Evolutionary conservation across 768 basidiomycete genomes (phyloP).

Genomic region (Cubamyces lactineus): DNA sequence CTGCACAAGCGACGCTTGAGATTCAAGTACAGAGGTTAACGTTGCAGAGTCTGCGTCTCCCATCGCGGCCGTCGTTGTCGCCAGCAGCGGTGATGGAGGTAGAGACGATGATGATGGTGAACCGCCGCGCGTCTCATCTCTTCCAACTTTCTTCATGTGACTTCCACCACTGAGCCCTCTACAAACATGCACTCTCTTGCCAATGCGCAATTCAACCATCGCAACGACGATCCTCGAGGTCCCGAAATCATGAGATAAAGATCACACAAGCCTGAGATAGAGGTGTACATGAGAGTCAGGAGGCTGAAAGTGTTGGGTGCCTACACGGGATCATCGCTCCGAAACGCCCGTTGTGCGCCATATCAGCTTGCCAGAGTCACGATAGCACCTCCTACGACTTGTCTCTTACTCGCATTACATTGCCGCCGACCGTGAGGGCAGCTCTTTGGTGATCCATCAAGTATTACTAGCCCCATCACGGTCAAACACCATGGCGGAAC

Average conservation of each 20-base stretch:
- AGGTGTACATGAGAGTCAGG: neutral
- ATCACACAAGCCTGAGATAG: too few species aligned
- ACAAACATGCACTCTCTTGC: too few species aligned
- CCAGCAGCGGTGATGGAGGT: slow-evolving; percentile 2
- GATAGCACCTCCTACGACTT: neutral
- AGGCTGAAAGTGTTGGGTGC: slow-evolving; percentile 1
- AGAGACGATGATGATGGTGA: neutral
- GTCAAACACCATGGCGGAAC: slow-evolving; percentile 18
- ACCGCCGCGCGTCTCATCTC: slow-evolving; percentile 8
- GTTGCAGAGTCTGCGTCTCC: slow-evolving; percentile 30
- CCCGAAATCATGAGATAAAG: too few species aligned
- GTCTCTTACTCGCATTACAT: neutral
- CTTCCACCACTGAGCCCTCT: neutral
- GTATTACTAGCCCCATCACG: neutral
- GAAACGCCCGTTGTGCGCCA: slow-evolving; percentile 3
- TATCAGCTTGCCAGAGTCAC: neutral
- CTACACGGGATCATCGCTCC: slow-evolving; percentile 1
- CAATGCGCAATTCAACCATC: too few species aligned
- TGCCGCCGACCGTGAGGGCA: too few species aligned
- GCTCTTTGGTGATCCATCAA: neutral
- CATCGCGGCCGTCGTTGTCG: slow-evolving; percentile 4
- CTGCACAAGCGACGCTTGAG: slow-evolving; percentile 38
- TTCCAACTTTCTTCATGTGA: slow-evolving; percentile 16
- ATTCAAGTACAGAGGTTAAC: slow-evolving; percentile 34
- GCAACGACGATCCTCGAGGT: too few species aligned